These are phyloP conservation scores for Fusarium tricinctum DNA, from an alignment of 2,329 filamentous ascomycete genomes.

Conservation along the genomic window DNA sequence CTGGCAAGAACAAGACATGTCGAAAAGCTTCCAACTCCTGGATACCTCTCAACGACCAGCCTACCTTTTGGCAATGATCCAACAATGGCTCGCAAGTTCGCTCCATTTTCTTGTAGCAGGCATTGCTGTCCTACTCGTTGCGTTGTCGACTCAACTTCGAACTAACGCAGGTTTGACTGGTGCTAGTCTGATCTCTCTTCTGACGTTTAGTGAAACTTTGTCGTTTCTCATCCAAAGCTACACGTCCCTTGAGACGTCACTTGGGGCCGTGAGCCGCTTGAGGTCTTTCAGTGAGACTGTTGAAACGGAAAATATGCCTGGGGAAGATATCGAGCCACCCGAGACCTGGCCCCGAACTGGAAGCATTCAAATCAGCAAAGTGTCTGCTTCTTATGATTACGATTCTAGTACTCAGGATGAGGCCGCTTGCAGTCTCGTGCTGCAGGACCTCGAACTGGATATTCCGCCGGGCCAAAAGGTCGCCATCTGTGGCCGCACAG, in stretches of 20 bases:
- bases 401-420: conserved; percentile 3
- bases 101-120: conserved; percentile 64
- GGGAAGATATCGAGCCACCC: conserved; percentile 37
- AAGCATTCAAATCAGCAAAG: conserved; percentile 49
- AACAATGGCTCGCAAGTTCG: conserved; percentile 68
- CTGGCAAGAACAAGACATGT: conserved; percentile 57
- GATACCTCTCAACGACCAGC: conserved; percentile 69
- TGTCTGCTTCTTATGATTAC: conserved; percentile 54
- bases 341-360: conserved; percentile 53
- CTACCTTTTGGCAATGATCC: conserved; percentile 70
- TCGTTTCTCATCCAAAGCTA: conserved; percentile 41
- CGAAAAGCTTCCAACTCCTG: conserved; percentile 62
- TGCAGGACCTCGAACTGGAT: conserved; percentile 48
- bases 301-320: conserved; percentile 43
- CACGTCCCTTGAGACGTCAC: conserved; percentile 44
- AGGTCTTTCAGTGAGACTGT: conserved; percentile 46
- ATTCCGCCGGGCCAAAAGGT: conserved; percentile 54
- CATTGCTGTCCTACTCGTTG: conserved; percentile 63
- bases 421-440: conserved; percentile 37
- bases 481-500: conserved; percentile 56
- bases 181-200: conserved; percentile 56
- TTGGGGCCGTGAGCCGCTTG: conserved; percentile 43
- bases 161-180: conserved; percentile 57
- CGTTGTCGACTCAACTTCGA: conserved; percentile 60
- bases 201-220: conserved; percentile 51